A percentile compares a stretch with the other conserved stretches of the same genome.
phyloP scores from a whole-genome alignment of 768 basidiomycete species.

The Boletus subcaerulescens region DNA sequence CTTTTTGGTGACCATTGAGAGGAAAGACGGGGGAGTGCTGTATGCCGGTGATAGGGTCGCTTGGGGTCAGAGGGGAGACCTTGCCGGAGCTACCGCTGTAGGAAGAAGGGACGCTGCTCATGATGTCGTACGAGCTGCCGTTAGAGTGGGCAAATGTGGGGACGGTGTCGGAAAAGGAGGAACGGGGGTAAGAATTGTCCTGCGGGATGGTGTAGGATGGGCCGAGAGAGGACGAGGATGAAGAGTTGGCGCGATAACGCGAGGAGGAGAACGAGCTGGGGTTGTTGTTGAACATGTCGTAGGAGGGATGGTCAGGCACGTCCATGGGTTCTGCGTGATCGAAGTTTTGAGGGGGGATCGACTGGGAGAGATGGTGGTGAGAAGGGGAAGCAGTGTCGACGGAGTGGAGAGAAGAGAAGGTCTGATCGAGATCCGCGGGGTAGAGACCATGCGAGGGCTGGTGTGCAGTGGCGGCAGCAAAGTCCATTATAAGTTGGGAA shows the following conservation, averaged over 20 bases:
- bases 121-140: constrained; percentile 61
- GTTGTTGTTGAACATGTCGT: constrained; percentile 61
- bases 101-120: constrained; percentile 59
- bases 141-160: constrained; percentile 54
- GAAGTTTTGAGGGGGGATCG: constrained; percentile 40
- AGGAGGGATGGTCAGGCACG: constrained; percentile 53
- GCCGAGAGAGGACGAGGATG: constrained; percentile 68
- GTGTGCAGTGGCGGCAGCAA: constrained; percentile 32
- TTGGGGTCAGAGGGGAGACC: constrained; percentile 72
- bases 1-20: constrained; percentile 44
- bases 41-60: constrained; percentile 56
- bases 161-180: constrained; percentile 58
- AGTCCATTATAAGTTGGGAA: constrained; percentile 53
- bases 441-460: constrained; percentile 46
- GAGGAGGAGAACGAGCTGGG: constrained; percentile 47
- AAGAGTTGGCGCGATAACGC: constrained; percentile 70
- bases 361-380: constrained; percentile 34
- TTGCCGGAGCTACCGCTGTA: constrained; percentile 62
- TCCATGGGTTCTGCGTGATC: constrained; percentile 56
- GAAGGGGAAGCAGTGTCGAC: constrained; percentile 37
- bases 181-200: constrained; percentile 57
- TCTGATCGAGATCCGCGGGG: constrained; percentile 54
- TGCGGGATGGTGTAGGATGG: constrained; percentile 51
- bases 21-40: constrained; percentile 56
- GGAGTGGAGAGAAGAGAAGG: constrained; percentile 48